Percentiles rank a stretch among this genome's conserved stretches.
phyloP scores from a whole-genome alignment of 2,329 filamentous ascomycete genomes.

The Sporothrix brasiliensis region DNA sequence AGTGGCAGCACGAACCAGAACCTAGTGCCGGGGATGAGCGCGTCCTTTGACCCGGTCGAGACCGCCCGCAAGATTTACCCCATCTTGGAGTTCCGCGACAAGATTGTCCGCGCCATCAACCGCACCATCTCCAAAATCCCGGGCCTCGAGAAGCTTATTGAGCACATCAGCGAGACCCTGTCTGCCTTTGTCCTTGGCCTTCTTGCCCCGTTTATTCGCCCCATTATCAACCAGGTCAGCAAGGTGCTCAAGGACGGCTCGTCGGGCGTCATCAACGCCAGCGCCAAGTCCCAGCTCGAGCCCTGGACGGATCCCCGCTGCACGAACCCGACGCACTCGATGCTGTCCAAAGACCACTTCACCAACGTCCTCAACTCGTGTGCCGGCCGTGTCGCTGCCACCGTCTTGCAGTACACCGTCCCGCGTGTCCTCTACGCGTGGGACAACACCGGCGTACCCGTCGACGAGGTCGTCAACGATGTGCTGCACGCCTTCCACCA shows the following conservation, averaged over 20 bases:
- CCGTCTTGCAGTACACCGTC: constrained; percentile 81
- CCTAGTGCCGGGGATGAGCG: constrained; percentile 72
- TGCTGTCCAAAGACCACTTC: constrained; percentile 84
- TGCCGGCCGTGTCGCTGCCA: constrained; percentile 72
- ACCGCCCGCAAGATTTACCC: constrained; percentile 85
- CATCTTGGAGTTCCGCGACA: constrained; percentile 90
- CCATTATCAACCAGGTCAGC: constrained; percentile 85
- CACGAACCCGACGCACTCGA: constrained; percentile 78
- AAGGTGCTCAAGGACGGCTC: constrained; percentile 85
- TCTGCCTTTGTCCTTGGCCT: constrained; percentile 91
- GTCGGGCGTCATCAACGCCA: constrained; percentile 67
- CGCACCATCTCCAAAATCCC: constrained; percentile 88
- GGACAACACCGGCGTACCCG: constrained; percentile 81
- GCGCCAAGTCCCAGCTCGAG: constrained; percentile 74
- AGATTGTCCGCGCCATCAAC: constrained; percentile 84
- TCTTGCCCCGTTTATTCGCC: constrained; percentile 86
- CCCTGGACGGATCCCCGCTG: constrained; percentile 76
- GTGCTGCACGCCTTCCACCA: constrained; percentile 87
- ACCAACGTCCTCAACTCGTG: constrained; percentile 77
- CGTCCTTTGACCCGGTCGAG: constrained; percentile 76
- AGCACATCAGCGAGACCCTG: constrained; percentile 90
- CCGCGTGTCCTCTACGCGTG: constrained; percentile 91
- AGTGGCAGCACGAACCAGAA: constrained; percentile 52
- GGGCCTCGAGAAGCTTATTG: constrained; percentile 83
- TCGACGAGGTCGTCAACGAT: constrained; percentile 82